These are phyloP conservation scores for Pachyrhizus erosus DNA, from an alignment of 306 rosid genomes.

Conservation along the genomic window DNA sequence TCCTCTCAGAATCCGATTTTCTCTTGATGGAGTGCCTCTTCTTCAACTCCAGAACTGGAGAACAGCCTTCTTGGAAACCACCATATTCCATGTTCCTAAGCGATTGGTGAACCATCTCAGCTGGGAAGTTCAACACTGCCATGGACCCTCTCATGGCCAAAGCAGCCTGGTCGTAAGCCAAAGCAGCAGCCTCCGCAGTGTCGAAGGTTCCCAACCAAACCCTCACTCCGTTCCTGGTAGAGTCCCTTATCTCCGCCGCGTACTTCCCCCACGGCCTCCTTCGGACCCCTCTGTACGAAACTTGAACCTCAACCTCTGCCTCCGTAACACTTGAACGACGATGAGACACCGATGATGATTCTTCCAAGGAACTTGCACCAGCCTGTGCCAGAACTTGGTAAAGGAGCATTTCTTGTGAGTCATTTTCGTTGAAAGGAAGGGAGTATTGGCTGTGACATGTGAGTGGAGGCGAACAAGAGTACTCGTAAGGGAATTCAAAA, in stretches of 20 bases:
- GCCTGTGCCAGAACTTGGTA: conserved; percentile 48
- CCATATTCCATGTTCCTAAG: conserved; percentile 57
- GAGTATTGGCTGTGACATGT: neutral
- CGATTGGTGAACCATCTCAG: conserved; percentile 49
- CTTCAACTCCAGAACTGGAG: conserved; percentile 72
- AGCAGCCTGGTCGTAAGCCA: conserved; percentile 86
- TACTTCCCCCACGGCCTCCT: conserved; percentile 81
- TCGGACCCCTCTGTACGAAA: conserved; percentile 63
- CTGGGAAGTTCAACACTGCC: conserved; percentile 66
- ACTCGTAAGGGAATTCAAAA: conserved; percentile 30
- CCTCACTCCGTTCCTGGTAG: conserved; percentile 62
- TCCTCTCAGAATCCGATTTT: conserved; percentile 22
- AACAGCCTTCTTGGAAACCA: conserved; percentile 38
- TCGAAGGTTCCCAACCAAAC: no score
- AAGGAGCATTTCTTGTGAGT: conserved; percentile 70
- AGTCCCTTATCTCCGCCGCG: conserved; percentile 82
- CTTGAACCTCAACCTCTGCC: neutral
- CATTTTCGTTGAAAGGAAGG: conserved; percentile 70
- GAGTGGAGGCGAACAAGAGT: neutral
- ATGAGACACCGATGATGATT: neutral
- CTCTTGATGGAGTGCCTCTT: conserved; percentile 57
- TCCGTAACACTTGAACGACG: neutral
- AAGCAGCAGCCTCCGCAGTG: conserved; percentile 71
- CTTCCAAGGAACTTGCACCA: neutral
- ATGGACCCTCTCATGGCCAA: conserved; percentile 60